phyloP scores from a whole-genome alignment of 2,329 filamentous ascomycete genomes.

The Lachnellula suecica region DNA sequence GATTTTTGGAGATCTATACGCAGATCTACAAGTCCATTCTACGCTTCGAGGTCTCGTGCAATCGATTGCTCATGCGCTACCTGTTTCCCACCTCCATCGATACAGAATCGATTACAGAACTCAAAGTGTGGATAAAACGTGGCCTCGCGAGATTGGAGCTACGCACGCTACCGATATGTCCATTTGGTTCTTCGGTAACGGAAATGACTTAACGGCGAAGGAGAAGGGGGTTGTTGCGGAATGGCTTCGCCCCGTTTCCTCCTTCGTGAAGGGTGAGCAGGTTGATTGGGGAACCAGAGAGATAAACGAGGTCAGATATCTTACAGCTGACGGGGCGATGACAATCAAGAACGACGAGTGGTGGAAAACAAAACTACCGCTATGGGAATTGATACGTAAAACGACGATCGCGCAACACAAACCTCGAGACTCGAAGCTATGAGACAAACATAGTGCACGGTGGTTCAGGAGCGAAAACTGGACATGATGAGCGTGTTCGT shows the following conservation, averaged over 20 bases:
- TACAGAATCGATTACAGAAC: slow-evolving; percentile 19
- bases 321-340: slow-evolving; percentile 13
- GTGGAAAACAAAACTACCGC: slow-evolving; percentile 10
- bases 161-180: slow-evolving; percentile 18
- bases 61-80: slow-evolving; percentile 5
- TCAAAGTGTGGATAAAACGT: slow-evolving; percentile 13
- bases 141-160: slow-evolving; percentile 10
- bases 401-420: background rate
- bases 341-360: slow-evolving; percentile 12
- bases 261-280: slow-evolving; percentile 9
- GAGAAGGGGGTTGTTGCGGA: slow-evolving; percentile 12
- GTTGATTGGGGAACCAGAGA: slow-evolving; percentile 12
- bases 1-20: slow-evolving; percentile 17
- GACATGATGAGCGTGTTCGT: too few species aligned
- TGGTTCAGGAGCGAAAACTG: too few species aligned
- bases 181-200: slow-evolving; percentile 21
- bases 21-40: slow-evolving; percentile 20
- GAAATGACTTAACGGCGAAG: slow-evolving; percentile 2
- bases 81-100: slow-evolving; percentile 10
- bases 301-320: slow-evolving; percentile 8
- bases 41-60: slow-evolving; percentile 16
- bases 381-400: slow-evolving; percentile 9
- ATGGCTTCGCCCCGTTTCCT: slow-evolving; percentile 16
- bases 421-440: background rate
- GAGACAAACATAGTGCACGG: too few species aligned